Evolutionary conservation across 192 early-diverging fungal species (phyloP).

Genomic region (Coemansia sp.): DNA sequence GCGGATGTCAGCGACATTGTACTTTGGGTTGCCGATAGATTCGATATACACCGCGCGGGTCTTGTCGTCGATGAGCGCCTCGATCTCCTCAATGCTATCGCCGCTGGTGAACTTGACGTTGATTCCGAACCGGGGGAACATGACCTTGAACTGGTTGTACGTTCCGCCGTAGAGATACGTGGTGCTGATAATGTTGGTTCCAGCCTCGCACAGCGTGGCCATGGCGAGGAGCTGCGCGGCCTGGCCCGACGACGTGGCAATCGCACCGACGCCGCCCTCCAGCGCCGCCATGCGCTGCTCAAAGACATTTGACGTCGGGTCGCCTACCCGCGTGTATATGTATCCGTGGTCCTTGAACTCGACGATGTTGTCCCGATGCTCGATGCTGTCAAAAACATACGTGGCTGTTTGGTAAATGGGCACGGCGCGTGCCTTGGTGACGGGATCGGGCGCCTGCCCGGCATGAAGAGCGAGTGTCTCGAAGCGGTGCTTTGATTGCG

Average conservation of each 20-base stretch:
- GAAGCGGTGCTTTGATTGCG: slow-evolving; percentile 54
- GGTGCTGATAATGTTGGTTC: slow-evolving; percentile 89
- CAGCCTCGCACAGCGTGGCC: slow-evolving; percentile 70
- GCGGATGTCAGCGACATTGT: slow-evolving; percentile 84
- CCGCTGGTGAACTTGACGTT: slow-evolving; percentile 71
- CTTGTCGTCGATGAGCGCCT: slow-evolving; percentile 77
- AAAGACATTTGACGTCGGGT: slow-evolving; percentile 87
- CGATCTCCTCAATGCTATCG: slow-evolving; percentile 75
- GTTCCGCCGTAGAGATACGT: slow-evolving; percentile 73
- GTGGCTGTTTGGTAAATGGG: slow-evolving; percentile 92
- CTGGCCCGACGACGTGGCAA: slow-evolving; percentile 74
- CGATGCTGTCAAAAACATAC: slow-evolving; percentile 78
- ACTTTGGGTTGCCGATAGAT: slow-evolving; percentile 88
- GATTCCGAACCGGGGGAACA: slow-evolving; percentile 82
- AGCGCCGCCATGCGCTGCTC: slow-evolving; percentile 91
- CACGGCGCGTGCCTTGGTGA: slow-evolving; percentile 78
- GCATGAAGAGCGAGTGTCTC: slow-evolving; percentile 94
- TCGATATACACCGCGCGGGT: slow-evolving; percentile 92
- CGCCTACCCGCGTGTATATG: slow-evolving; percentile 82
- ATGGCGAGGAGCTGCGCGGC: slow-evolving; percentile 86
- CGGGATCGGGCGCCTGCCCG: slow-evolving; percentile 63
- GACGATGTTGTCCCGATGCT: slow-evolving; percentile 83
- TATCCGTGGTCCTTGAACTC: slow-evolving; percentile 70
- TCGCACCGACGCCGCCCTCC: slow-evolving; percentile 79
- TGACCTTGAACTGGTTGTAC: slow-evolving; percentile 85